Evolutionary conservation across 2,329 filamentous ascomycete species (phyloP).

Genomic region (Bipolaris bicolor): DNA sequence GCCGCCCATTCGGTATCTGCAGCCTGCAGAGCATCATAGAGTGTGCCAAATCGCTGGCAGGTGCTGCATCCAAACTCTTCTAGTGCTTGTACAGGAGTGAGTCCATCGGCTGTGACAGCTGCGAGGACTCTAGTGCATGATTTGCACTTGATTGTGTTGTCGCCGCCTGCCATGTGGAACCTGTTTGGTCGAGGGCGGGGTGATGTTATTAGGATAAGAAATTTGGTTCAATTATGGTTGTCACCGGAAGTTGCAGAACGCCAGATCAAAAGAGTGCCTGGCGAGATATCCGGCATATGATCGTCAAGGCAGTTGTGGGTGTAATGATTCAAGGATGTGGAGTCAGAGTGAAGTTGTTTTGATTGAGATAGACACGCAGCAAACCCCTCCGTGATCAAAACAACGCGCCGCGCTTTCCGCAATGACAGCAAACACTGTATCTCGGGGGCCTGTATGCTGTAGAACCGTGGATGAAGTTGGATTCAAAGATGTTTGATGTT

Average conservation of each 20-base stretch:
- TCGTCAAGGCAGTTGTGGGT: not conserved
- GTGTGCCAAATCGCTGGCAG: conserved; percentile 24
- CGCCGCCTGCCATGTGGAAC: conserved; percentile 3
- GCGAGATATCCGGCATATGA: not conserved
- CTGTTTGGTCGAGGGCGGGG: not conserved
- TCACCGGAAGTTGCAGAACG: not conserved
- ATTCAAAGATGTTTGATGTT: not conserved
- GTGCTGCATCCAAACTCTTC: conserved; percentile 20
- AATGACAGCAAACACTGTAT: not conserved
- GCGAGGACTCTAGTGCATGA: conserved; percentile 18
- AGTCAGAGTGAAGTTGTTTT: not conserved
- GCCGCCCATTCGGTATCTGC: conserved; percentile 22
- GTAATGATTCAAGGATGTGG: not conserved
- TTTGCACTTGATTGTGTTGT: conserved; percentile 11
- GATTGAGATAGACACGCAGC: conserved; percentile 8
- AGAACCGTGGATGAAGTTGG: not conserved
- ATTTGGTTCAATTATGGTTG: not conserved
- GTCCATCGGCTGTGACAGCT: conserved; percentile 16
- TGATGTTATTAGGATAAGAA: not conserved
- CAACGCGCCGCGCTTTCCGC: conserved; percentile 3
- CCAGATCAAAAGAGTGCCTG: not conserved
- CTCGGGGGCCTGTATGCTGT: not conserved
- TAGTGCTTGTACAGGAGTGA: conserved; percentile 8
- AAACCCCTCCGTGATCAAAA: conserved; percentile 2
- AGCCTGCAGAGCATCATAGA: conserved; percentile 20